phyloP scores from a whole-genome alignment of 1,284 basidiomycete genomes.

The Microbotryum silenes-acaulis region DNA sequence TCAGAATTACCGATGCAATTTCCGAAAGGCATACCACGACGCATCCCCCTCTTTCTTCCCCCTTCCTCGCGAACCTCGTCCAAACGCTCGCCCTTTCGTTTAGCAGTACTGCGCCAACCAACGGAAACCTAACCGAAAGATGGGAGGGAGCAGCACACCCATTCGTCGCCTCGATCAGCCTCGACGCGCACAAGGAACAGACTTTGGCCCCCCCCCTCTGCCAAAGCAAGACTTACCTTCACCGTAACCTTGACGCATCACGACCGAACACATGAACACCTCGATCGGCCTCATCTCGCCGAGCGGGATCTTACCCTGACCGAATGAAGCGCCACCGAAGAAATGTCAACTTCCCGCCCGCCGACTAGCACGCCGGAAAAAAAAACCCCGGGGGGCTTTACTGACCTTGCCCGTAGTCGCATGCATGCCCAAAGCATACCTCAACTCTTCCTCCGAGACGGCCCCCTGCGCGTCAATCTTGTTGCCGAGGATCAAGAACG shows the following conservation, averaged over 20 bases:
- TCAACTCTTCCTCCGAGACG: slow-evolving; percentile 93
- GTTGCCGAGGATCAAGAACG: slow-evolving; percentile 98
- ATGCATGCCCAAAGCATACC: slow-evolving; percentile 90
- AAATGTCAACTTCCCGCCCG: too few relatives aligned
- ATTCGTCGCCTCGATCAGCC: background rate
- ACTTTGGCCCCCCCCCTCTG: too few relatives aligned
- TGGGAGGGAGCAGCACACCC: background rate
- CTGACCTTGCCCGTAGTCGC: slow-evolving; percentile 97
- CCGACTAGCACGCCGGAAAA: too few relatives aligned
- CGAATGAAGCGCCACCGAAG: too few relatives aligned
- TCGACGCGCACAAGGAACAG: slow-evolving; percentile 1
- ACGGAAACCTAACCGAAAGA: slow-evolving; percentile 61
- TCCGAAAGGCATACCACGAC: too few relatives aligned
- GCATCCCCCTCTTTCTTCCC: too few relatives aligned
- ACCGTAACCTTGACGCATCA: slow-evolving; percentile 97
- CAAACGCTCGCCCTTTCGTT: background rate
- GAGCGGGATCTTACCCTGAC: slow-evolving; percentile 89
- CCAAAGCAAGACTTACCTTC: slow-evolving; percentile 55
- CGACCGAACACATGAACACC: slow-evolving; percentile 99
- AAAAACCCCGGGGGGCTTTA: slow-evolving; percentile 9
- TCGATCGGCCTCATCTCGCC: slow-evolving; percentile 97
- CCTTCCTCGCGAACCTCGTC: too few relatives aligned
- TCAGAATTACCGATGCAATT: too few relatives aligned
- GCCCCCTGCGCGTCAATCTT: slow-evolving; percentile 99
- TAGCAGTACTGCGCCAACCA: slow-evolving; percentile 95